Conservation (phyloP, 805 yeast species). For the Metschnikowia vanudenii region DNA sequence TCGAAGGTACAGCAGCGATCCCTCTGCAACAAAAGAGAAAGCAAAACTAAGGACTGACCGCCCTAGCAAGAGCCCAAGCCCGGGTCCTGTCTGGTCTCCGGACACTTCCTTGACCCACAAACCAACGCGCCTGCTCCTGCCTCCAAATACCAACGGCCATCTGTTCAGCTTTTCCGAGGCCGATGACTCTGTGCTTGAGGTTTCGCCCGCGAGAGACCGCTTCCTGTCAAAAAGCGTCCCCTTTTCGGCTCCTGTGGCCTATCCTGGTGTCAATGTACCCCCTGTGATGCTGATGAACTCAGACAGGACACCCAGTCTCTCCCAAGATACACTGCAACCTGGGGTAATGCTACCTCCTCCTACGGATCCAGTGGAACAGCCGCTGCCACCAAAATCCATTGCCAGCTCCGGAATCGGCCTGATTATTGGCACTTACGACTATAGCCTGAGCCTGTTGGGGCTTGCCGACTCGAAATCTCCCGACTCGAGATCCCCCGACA, state of each 20-base stretch:
- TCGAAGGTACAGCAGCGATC: slow-evolving; percentile 9
- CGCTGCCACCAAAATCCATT: slow-evolving; percentile 23
- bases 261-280: background rate
- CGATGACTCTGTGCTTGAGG: slow-evolving; percentile 24
- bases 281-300: background rate
- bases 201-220: slow-evolving; percentile 16
- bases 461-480: slow-evolving; percentile 7
- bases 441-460: slow-evolving; percentile 25
- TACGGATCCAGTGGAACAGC: slow-evolving; percentile 2
- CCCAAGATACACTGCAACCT: background rate
- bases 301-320: background rate
- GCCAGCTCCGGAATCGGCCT: slow-evolving; percentile 26
- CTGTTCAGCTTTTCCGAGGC: slow-evolving; percentile 28
- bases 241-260: background rate
- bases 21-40: background rate
- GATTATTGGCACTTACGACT: slow-evolving; percentile 31
- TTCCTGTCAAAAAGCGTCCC: background rate
- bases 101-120: background rate
- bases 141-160: background rate
- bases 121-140: background rate
- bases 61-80: background rate
- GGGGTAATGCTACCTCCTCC: background rate
- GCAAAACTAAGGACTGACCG: background rate
- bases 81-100: too few species aligned
- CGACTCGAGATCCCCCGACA: background rate